These are phyloP conservation scores for Cyclotella baltica DNA, from an alignment of 108 stramenopile genomes.

Conservation along the genomic window DNA sequence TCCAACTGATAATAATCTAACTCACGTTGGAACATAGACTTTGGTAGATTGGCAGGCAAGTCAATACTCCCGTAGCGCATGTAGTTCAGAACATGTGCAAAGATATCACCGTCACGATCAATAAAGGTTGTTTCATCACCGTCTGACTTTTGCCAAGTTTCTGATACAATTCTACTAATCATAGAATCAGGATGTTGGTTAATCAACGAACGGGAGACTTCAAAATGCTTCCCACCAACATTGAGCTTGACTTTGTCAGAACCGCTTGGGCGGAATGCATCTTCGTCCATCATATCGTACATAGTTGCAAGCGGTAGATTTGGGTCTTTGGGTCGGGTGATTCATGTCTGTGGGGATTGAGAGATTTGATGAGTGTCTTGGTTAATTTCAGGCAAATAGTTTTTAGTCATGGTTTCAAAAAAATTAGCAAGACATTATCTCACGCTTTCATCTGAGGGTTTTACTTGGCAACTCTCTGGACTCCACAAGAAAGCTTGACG, in stretches of 20 bases:
- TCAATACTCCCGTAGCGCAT: slow-evolving; percentile 10
- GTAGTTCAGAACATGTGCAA: slow-evolving; percentile 9
- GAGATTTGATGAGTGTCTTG: slow-evolving; percentile 11
- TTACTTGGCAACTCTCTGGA: slow-evolving; percentile 12
- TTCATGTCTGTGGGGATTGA: no score
- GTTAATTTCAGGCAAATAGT: background rate
- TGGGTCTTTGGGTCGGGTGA: no score
- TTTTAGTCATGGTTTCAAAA: background rate
- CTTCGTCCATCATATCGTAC: slow-evolving; percentile 1
- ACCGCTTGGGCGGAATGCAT: background rate
- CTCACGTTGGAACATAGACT: slow-evolving; percentile 17
- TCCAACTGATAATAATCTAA: slow-evolving; percentile 2
- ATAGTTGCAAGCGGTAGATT: background rate
- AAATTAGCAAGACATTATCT: background rate
- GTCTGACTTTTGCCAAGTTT: slow-evolving; percentile 4
- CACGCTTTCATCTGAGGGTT: background rate
- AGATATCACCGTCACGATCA: slow-evolving; percentile 15
- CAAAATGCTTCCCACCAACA: slow-evolving; percentile 4
- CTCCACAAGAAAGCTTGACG: slow-evolving; percentile 68
- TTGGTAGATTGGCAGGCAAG: background rate
- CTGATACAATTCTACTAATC: slow-evolving; percentile 4
- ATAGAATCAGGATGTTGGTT: slow-evolving; percentile 9
- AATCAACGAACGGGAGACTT: slow-evolving; percentile 5
- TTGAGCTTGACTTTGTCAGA: slow-evolving; percentile 14
- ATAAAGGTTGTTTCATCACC: background rate